Base-by-base conservation (phyloP, 768 basidiomycete species). In the Tulasnella sp. region DNA sequence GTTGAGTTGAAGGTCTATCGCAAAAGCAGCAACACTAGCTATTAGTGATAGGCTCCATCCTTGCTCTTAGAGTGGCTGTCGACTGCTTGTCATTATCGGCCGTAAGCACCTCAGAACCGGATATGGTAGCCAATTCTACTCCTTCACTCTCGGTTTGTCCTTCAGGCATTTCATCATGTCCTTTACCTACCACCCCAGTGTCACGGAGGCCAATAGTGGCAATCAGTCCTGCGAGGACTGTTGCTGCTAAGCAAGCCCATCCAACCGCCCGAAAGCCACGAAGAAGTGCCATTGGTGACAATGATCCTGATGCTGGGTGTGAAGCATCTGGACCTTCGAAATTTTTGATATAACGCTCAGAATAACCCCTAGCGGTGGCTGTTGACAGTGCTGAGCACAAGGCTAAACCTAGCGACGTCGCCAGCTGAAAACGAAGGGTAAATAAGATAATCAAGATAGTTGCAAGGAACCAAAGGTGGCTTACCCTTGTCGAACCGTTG, bases 191-290 rank as follows among this genome's bases (percentile, higher is more conserved):
- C n/a, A n/a, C n/a, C n/a, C 34, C 48, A 13, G 35, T 40, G 2
- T 29, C 48, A 7, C 48, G 48, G 13, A 50, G 32, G 8, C 48
- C 48, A 20, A 33, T 25, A n/a, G 42, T 29, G 9, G 48, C 48
- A 13, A 50, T 33, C 10, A 16, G 4, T n/a, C 40, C 13, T 9
- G 48, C 24, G 16, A 50, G 25, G n/a, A 50, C 24, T 7, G 35
- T 42, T 16, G 42, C 40, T 3, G 27, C 48, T n/a, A 50, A 19
- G 22, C 48, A 50, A 29, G 48, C 48, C 48, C 48, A 50, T 7
- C 48, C 48, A 9, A 40, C 48, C 2, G 37, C 48, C 28, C 48
- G 40, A 16, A 50, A 32, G 16, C 48, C 48, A 40, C 42, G n/a
- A 28, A 50, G 39, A 16, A 50, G 35, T 2, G 48, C 35, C 2